Base-by-base conservation (phyloP, 345 rosid genomes). In the Citrus cavaleriei region DNA sequence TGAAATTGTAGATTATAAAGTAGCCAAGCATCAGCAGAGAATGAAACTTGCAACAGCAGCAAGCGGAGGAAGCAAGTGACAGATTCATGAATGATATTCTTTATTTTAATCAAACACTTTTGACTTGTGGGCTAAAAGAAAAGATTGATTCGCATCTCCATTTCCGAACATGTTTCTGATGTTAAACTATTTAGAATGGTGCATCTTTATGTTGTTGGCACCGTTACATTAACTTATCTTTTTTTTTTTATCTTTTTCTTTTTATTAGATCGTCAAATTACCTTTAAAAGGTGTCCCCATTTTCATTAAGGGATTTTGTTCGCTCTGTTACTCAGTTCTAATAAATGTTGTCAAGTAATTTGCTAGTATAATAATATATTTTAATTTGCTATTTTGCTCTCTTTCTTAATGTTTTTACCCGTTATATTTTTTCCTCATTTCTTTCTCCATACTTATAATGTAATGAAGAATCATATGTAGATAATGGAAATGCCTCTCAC, bases 1-100 rank as follows among this genome's bases (percentile, higher is more conserved):
- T 19, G 98, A 94, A 83, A 97, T 95, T 60, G 93, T 95, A 67
- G 97, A 92, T 86, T 91, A 91, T 80, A 92, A 95, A 89, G 95
- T 91, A 1, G 95, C 95, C 1, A 97, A 95, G 83, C 98, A 94
- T 87, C 93, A 89, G 72, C 97, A 95, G 79, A 90, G 98, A 80
- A 89, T 68, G 38, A 35, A 35, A 35, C 38, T 35, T 35, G 2
- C 80, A 63, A 81, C 58, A 46, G 79, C 58, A 46, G 79, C 78
- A 57, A 70, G 61, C 35, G 0, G 0, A 16, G 3, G 25, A 28
- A 49, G 70, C 27, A 78, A 74, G 42, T 73, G 77, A 78, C 8
- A 16, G 2, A 46, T 68, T 38, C 22, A 13, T 1, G 0, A 42
- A 21, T 16, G 22, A 40, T 38, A 38, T 40, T 28, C 9, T 74